Conservation (phyloP, 805 yeast species). For the Yarrowia bubula region DNA sequence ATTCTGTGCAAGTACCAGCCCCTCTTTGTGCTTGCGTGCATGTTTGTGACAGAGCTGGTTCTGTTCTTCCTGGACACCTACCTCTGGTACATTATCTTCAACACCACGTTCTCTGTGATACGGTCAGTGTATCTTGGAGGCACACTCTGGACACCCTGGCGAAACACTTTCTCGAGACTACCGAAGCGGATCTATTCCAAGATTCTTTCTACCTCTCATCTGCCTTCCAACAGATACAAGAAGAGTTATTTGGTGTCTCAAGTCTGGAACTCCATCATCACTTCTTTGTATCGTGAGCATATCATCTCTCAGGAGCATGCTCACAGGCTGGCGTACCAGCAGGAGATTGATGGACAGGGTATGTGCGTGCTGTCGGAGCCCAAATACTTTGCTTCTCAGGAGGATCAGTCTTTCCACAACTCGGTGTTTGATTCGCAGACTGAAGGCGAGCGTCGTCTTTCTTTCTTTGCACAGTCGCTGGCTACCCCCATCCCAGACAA, state of each 20-base stretch:
- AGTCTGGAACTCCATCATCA: constrained; percentile 81
- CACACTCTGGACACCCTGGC: constrained; percentile 98
- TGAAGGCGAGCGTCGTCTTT: constrained; percentile 79
- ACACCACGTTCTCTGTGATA: constrained; percentile 93
- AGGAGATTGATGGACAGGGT: constrained; percentile 42
- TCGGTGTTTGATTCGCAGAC: constrained; percentile 59
- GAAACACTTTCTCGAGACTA: constrained; percentile 93
- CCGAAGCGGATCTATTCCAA: constrained; percentile 94
- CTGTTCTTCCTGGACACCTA: constrained; percentile 98
- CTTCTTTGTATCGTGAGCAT: constrained; percentile 81
- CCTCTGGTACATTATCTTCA: constrained; percentile 96
- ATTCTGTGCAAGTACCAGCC: constrained; percentile 81
- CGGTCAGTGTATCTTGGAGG: constrained; percentile 98
- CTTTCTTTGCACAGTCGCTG: constrained; percentile 86
- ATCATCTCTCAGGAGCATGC: constrained; percentile 71
- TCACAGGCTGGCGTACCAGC: constrained; percentile 59
- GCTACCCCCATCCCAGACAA: constrained; percentile 84
- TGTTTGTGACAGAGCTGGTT: constrained; percentile 88
- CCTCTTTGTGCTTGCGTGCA: constrained; percentile 83
- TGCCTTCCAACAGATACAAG: constrained; percentile 46
- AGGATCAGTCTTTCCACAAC: constrained; percentile 64
- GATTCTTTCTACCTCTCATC: constrained; percentile 52
- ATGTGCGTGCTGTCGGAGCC: constrained; percentile 62
- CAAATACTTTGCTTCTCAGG: constrained; percentile 74
- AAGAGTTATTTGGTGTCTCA: constrained; percentile 62